Evolutionary conservation across 2,329 filamentous ascomycete genomes (phyloP).

Genomic region (Tolypocladium guangdongense): DNA sequence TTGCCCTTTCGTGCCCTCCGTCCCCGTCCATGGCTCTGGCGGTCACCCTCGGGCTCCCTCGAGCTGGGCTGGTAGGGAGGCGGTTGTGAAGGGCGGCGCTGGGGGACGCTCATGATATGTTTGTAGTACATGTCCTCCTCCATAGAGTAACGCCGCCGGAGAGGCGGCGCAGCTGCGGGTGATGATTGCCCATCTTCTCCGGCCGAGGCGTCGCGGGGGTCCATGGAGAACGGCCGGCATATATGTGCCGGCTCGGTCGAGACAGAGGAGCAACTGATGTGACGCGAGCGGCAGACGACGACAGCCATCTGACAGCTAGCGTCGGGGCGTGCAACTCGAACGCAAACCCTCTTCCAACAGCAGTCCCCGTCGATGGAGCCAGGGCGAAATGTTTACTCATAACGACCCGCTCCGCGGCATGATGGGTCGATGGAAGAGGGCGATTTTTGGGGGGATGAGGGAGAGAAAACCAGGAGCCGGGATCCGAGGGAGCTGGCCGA

Average conservation of each 20-base stretch:
- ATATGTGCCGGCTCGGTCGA: conserved; percentile 7
- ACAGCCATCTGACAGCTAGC: not conserved
- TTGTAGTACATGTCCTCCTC: conserved; percentile 45
- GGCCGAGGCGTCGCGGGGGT: conserved; percentile 16
- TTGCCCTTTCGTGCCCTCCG: conserved; percentile 6
- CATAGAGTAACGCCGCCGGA: conserved; percentile 38
- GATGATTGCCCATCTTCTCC: conserved; percentile 23
- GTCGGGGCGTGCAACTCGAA: conserved; percentile 1
- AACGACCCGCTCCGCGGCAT: conserved; percentile 23
- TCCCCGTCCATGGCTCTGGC: conserved; percentile 1
- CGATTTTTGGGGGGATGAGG: not conserved
- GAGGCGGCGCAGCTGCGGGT: conserved; percentile 21
- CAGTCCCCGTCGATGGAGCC: conserved; percentile 23
- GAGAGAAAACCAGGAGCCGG: conserved; percentile 3
- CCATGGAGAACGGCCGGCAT: conserved; percentile 19
- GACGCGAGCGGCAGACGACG: not conserved
- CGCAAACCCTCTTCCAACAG: conserved; percentile 5
- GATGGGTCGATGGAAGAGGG: conserved; percentile 9
- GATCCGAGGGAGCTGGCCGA: not conserved
- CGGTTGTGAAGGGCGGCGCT: conserved; percentile 33
- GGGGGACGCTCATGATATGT: conserved; percentile 35
- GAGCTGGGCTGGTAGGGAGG: conserved; percentile 30
- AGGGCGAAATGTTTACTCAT: conserved; percentile 20
- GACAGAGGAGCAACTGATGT: not conserved
- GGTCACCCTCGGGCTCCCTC: not conserved